phyloP scores from a whole-genome alignment of 2,329 filamentous ascomycete species.

The Colletotrichum kahawae region DNA sequence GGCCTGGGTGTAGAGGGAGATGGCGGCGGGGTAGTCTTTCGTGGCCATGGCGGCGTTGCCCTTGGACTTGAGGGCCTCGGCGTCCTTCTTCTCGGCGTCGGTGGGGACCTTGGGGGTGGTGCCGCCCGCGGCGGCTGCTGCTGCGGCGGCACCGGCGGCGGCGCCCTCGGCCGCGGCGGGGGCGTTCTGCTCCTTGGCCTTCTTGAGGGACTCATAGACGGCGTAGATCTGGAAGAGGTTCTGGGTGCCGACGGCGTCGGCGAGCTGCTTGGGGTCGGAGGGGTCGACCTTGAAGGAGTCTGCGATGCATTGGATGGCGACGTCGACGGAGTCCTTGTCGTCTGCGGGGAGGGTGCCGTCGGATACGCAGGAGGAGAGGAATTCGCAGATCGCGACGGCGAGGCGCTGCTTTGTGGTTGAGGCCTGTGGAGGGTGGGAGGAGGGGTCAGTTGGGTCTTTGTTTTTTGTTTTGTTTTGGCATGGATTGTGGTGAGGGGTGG shows the following conservation, averaged over 20 bases:
- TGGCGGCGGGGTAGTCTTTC: constrained; percentile 85
- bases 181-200: constrained; percentile 34
- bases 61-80: constrained; percentile 85
- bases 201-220: constrained; percentile 94
- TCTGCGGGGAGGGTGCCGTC: constrained; percentile 90
- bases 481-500: too few relatives aligned
- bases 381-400: constrained; percentile 96
- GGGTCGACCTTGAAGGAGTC: constrained; percentile 96
- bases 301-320: constrained; percentile 91
- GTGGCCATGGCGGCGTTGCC: constrained; percentile 95
- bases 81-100: constrained; percentile 74
- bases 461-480: not conserved
- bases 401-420: constrained; percentile 77
- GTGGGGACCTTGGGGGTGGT: constrained; percentile 37
- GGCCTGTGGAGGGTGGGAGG: constrained; percentile 35
- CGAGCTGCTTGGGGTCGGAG: constrained; percentile 72
- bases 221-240: constrained; percentile 90
- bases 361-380: constrained; percentile 80
- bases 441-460: not conserved
- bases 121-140: constrained; percentile 25
- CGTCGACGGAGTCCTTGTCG: constrained; percentile 91
- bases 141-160: constrained; percentile 43
- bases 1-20: constrained; percentile 87
- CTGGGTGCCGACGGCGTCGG: constrained; percentile 82
- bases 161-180: not conserved